Base-by-base conservation (phyloP, 73 alveolate genomes). In the Paramecium caudatum region DNA sequence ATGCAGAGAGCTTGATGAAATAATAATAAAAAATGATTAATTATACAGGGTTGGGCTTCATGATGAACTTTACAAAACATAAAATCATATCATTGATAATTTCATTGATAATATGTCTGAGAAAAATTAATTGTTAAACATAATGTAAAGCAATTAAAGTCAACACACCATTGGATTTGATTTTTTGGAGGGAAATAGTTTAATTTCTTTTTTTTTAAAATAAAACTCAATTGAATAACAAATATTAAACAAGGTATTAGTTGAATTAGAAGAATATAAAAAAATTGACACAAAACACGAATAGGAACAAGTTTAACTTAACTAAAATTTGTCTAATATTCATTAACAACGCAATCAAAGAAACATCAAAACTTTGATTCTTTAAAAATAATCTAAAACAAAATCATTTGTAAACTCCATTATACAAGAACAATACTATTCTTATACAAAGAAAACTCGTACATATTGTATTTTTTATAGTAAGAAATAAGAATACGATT, bases 151-250 rank as follows among this genome's bases (percentile, higher is more conserved):
- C 30, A 43, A 55, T 55, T 55, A 27, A 27, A 55, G 30, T 55
- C 80, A 55, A 55, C 23, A 27, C 41, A 55, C 3, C 4, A 55
- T 3, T 27, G 23, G 23, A 55, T 55, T 37, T 23, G 30, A 55
- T 27, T 55, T 27, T 55, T 55, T n/a, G 45, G 80, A 55, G 80
- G 80, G 80, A 55, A 43, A 55, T 27, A 27, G 30, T 23, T 55
- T 55, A 23, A 55, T 55, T 55, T 3, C 80, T 27, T 37, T 27
- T 27, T 55, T 55, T 43, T 27, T 27, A 55, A 55, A n/a, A n/a
- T n/a, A n/a, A n/a, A n/a, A n/a, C n/a, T n/a, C n/a, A n/a, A n/a
- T n/a, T n/a, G n/a, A n/a, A n/a, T n/a, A n/a, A n/a, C n/a, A n/a
- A n/a, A n/a, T n/a, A n/a, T n/a, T n/a, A n/a, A n/a, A n/a, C 8